These are phyloP conservation scores for Phylloporus sp. DNA, from an alignment of 768 basidiomycete species.

Conservation along the genomic window DNA sequence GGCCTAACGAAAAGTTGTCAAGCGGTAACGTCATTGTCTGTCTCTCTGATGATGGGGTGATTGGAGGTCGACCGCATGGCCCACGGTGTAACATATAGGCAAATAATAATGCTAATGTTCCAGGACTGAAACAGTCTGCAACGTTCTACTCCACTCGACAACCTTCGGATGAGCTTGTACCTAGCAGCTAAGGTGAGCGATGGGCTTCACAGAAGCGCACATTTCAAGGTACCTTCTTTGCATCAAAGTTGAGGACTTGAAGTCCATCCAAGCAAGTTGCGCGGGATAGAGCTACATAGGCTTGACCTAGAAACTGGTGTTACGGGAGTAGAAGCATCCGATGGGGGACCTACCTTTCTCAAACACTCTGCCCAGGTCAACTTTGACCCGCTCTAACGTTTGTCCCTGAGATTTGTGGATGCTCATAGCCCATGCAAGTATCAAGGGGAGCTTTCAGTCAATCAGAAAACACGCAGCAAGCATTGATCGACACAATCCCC, in stretches of 20 bases:
- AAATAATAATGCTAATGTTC: too few relatives aligned
- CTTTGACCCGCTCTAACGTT: conserved; percentile 90
- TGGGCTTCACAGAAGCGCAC: neutral
- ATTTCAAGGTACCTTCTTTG: conserved; percentile 50
- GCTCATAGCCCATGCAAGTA: conserved; percentile 95
- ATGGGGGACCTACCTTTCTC: conserved; percentile 65
- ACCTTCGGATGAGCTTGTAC: conserved; percentile 73
- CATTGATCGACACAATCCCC: conserved; percentile 13
- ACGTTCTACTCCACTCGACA: conserved; percentile 62
- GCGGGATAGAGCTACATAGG: conserved; percentile 87
- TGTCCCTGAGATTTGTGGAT: conserved; percentile 99
- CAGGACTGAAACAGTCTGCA: conserved; percentile 44
- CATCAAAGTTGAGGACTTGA: conserved; percentile 77
- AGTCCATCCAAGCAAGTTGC: conserved; percentile 82
- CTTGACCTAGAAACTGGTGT: conserved; percentile 54
- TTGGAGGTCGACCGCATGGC: neutral
- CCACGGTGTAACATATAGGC: neutral
- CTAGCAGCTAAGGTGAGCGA: conserved; percentile 31
- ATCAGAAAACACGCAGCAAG: neutral
- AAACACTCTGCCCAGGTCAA: conserved; percentile 89
- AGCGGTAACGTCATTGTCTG: too few relatives aligned
- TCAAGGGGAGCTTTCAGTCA: conserved; percentile 63
- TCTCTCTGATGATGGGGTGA: too few relatives aligned
- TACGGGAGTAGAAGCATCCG: neutral
- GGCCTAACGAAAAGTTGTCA: too few relatives aligned